Evolutionary conservation across 306 rosid genomes (phyloP).

Genomic region (Sesbania bispinosa): DNA sequence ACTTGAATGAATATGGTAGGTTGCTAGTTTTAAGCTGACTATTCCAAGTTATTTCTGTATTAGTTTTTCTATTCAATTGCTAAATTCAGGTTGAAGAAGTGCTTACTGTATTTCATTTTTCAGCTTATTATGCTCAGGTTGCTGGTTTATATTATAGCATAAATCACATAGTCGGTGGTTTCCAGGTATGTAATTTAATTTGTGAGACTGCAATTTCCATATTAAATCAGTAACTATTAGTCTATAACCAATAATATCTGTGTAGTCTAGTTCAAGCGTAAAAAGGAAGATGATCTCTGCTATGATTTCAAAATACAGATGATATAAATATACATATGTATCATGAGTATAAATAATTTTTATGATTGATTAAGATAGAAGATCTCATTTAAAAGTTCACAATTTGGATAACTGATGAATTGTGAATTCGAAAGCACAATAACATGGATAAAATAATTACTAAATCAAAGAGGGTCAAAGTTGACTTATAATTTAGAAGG

Average conservation of each 20-base stretch:
- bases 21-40: neutral
- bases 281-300: neutral
- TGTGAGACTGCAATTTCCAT: neutral
- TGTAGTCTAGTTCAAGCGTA: neutral
- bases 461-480: neutral
- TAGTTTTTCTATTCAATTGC: neutral
- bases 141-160: constrained; percentile 77
- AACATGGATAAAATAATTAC: constrained; percentile 10
- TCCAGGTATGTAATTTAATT: constrained; percentile 63
- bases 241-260: neutral
- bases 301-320: neutral
- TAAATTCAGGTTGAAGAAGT: constrained; percentile 21
- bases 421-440: neutral
- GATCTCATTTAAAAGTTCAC: neutral
- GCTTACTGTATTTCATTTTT: constrained; percentile 28
- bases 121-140: constrained; percentile 90
- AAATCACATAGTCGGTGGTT: constrained; percentile 52
- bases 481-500: constrained; percentile 7
- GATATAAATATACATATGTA: neutral
- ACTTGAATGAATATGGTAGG: constrained; percentile 90
- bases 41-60: neutral
- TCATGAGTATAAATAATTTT: neutral
- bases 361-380: constrained; percentile 4
- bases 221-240: neutral
- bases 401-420: constrained; percentile 6